phyloP scores from a whole-genome alignment of 2,329 filamentous ascomycete genomes.

The Dichotomopilus funicola region DNA sequence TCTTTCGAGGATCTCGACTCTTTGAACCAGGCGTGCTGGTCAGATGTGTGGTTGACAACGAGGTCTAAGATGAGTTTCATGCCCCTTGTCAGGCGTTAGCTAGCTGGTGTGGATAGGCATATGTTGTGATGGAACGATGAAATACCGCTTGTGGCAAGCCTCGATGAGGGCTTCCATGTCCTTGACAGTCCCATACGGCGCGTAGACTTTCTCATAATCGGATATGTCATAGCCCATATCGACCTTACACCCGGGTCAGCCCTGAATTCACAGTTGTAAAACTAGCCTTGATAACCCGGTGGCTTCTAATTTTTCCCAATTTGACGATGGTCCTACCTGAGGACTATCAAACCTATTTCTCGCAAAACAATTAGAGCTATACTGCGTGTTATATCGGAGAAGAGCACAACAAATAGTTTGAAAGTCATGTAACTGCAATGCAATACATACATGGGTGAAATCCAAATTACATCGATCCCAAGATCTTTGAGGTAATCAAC shows the following conservation, averaged over 20 bases:
- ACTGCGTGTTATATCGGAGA: neutral
- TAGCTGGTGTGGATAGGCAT: neutral
- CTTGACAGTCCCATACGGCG: conserved; percentile 53
- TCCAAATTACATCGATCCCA: conserved; percentile 47
- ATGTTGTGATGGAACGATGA: no score
- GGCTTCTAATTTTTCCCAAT: neutral
- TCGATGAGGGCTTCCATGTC: conserved; percentile 58
- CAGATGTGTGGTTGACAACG: conserved; percentile 71
- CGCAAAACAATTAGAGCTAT: conserved; percentile 30
- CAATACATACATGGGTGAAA: conserved; percentile 28
- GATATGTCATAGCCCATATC: conserved; percentile 62
- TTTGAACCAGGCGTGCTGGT: conserved; percentile 65
- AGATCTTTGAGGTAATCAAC: conserved; percentile 45
- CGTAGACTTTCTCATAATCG: conserved; percentile 52
- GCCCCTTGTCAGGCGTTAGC: conserved; percentile 34
- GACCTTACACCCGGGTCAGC: conserved; percentile 11
- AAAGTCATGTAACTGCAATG: no score
- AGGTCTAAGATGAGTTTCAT: conserved; percentile 70
- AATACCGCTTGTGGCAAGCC: conserved; percentile 42
- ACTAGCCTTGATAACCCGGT: no score
- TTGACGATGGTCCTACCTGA: conserved; percentile 31
- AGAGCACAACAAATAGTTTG: no score
- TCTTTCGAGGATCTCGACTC: conserved; percentile 56
- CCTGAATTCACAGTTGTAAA: no score
- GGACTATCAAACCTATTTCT: conserved; percentile 37